Evolutionary conservation across 805 yeast species (phyloP).

Genomic region (Myxozyma melibiosi): DNA sequence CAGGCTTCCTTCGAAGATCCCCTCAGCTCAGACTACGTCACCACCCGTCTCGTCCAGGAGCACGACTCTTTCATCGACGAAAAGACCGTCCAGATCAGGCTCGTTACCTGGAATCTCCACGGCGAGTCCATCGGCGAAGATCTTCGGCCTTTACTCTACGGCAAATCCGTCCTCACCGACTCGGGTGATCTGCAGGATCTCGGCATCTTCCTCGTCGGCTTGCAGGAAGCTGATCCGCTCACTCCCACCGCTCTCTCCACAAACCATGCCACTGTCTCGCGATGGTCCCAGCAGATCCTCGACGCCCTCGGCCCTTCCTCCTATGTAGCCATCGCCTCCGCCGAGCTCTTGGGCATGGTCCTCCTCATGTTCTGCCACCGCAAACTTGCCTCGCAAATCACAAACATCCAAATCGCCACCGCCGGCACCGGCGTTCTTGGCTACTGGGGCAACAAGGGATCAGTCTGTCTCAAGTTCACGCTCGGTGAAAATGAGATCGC

Average conservation of each 20-base stretch:
- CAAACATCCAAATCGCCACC: constrained; percentile 46
- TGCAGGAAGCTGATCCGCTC: constrained; percentile 57
- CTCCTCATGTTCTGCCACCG: constrained; percentile 49
- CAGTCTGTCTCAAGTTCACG: constrained; percentile 50
- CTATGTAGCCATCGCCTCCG: constrained; percentile 47
- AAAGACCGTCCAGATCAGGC: constrained; percentile 33
- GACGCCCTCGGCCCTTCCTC: constrained; percentile 35
- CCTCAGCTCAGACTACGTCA: constrained; percentile 25
- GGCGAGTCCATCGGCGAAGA: constrained; percentile 37
- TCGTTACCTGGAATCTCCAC: constrained; percentile 42
- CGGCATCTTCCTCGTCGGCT: constrained; percentile 47
- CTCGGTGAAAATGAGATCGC: constrained; percentile 45
- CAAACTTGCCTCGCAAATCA: constrained; percentile 45
- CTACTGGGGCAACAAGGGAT: constrained; percentile 66
- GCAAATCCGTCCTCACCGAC: constrained; percentile 22
- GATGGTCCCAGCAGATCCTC: constrained; percentile 35
- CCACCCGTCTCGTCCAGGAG: constrained; percentile 24
- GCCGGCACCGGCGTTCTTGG: constrained; percentile 61
- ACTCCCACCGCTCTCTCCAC: constrained; percentile 46
- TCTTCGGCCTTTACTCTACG: constrained; percentile 30
- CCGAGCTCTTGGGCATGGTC: constrained; percentile 57
- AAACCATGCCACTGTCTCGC: constrained; percentile 39
- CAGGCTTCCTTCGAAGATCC: constrained; percentile 18
- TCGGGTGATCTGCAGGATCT: constrained; percentile 16
- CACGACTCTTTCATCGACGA: constrained; percentile 30